Evolutionary conservation across 2,329 filamentous ascomycete genomes (phyloP), one percentile per base, ranked within the genome.

Genomic region (Colletotrichum shisoi): DNA sequence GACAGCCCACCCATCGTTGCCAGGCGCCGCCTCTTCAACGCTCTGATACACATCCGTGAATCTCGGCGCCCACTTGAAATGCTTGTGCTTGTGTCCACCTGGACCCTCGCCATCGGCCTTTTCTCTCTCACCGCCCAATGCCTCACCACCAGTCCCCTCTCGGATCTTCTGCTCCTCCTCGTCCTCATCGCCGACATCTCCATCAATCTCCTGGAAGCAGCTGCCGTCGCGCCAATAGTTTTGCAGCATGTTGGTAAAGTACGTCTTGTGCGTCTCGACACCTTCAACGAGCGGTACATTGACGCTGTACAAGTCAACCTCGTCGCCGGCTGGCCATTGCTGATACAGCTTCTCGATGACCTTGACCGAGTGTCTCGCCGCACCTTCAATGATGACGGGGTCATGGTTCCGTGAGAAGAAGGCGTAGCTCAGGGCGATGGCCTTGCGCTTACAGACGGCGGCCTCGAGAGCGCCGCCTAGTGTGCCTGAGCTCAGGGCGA

Each of bases 1-100:
- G 27, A 99, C 92, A 42, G 90, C 90, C 93, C 94, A 97, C 6
- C 94, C 95, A 78, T 99, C 95, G 75, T 93, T 96, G 3, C 93
- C 93, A 4, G 92, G 91, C 39, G 83, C 82, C 45, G 90, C 88
- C 70, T 90, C 86, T 72, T 93, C 88, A n/a, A 97, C 93, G 71
- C 91, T 94, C 75, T 91, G 87, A 77, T 93, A 93, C 2, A 98
- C 93, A 77, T 96, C 94, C 40, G 87, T 84, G 78, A 98, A 95
- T 70, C 87, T 87, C 2, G 94, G 95, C 54, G 91, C 88, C 95
- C 95, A 98, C 79, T 94, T 96, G 83, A 97, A 98, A 78, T 96
- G 91, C 76, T 91, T 92, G 78, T 96, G 92, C 63, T 82, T 85
- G 76, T 93, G 89, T 6, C 63, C 70, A 4, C 75, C 75, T 52